Evolutionary conservation across 306 rosid species (phyloP).

Genomic region (Sphenostylis stenocarpa): DNA sequence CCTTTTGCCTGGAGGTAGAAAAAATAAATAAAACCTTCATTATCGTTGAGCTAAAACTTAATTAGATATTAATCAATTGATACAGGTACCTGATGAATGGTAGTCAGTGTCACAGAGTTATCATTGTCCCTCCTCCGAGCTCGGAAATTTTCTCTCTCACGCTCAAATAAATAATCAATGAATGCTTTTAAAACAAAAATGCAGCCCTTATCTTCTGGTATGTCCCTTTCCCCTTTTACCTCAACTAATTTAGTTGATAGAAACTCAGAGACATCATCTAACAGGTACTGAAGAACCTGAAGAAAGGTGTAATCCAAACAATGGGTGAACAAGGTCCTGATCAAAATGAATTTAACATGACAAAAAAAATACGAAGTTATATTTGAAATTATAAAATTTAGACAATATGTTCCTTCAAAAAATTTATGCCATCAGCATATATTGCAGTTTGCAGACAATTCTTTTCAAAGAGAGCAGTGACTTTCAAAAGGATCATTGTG

Average conservation of each 20-base stretch:
- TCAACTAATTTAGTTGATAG: slow-evolving; percentile 55
- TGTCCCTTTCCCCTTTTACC: slow-evolving; percentile 48
- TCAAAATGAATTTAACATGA: neutral
- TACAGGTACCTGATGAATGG: slow-evolving; percentile 87
- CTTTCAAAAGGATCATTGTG: neutral
- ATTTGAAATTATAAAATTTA: neutral
- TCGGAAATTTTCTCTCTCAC: slow-evolving; percentile 76
- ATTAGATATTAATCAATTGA: slow-evolving; percentile 12
- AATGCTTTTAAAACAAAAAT: slow-evolving; percentile 55
- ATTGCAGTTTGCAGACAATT: neutral
- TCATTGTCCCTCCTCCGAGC: slow-evolving; percentile 69
- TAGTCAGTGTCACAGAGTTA: slow-evolving; percentile 81
- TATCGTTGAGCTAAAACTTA: slow-evolving; percentile 17
- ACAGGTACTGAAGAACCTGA: slow-evolving; percentile 86
- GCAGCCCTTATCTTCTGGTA: slow-evolving; percentile 62
- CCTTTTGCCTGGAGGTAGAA: slow-evolving; percentile 85
- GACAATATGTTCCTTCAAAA: slow-evolving; percentile 18
- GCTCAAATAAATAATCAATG: slow-evolving; percentile 68
- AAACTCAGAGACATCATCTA: slow-evolving; percentile 88
- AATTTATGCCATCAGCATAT: neutral
- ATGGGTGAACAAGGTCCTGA: slow-evolving; percentile 16
- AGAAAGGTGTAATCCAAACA: slow-evolving; percentile 35
- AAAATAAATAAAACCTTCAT: slow-evolving; percentile 12
- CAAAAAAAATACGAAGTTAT: neutral
- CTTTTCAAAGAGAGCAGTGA: neutral